Conservation (phyloP, 2,329 filamentous ascomycete species). For the Fusarium tanahbumbuense region DNA sequence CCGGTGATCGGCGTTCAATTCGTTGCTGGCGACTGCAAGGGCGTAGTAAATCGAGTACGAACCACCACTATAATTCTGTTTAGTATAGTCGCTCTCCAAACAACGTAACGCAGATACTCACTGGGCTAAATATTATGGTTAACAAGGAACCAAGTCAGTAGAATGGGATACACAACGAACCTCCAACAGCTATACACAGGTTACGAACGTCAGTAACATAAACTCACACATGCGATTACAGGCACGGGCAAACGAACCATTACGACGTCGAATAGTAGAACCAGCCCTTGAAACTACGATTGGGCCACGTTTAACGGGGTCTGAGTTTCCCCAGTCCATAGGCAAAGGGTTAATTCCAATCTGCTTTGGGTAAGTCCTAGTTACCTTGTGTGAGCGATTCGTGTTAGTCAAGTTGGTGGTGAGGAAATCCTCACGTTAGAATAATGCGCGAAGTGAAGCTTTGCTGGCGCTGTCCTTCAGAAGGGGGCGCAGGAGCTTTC, state of each 20-base stretch:
- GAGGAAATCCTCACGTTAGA: conserved; percentile 59
- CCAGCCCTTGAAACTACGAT: conserved; percentile 85
- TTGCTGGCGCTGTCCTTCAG: conserved; percentile 55
- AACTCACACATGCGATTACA: conserved; percentile 11
- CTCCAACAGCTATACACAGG: conserved; percentile 64
- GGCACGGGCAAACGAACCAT: conserved; percentile 66
- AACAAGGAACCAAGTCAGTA: conserved; percentile 41
- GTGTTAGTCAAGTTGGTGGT: conserved; percentile 5
- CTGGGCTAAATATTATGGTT: conserved; percentile 50
- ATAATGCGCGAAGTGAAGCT: conserved; percentile 66
- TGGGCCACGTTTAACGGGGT: conserved; percentile 81
- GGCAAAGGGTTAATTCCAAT: conserved; percentile 92
- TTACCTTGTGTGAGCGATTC: conserved; percentile 18
- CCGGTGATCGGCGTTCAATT: conserved; percentile 84
- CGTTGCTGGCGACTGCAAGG: conserved; percentile 89
- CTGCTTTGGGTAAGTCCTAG: conserved; percentile 88
- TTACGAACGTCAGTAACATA: conserved; percentile 26
- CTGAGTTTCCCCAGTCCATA: conserved; percentile 86
- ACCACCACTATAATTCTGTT: conserved; percentile 68
- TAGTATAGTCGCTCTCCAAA: conserved; percentile 10
- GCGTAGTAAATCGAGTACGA: conserved; percentile 98
- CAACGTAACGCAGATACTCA: conserved; percentile 26
- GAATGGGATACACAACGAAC: conserved; percentile 52
- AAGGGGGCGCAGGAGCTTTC: conserved; percentile 42
- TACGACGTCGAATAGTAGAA: conserved; percentile 81